Percentiles rank a stretch among this genome's conserved stretches.
These are phyloP conservation scores for Lactarius quietus DNA, from an alignment of 768 basidiomycete genomes.

Conservation along the genomic window DNA sequence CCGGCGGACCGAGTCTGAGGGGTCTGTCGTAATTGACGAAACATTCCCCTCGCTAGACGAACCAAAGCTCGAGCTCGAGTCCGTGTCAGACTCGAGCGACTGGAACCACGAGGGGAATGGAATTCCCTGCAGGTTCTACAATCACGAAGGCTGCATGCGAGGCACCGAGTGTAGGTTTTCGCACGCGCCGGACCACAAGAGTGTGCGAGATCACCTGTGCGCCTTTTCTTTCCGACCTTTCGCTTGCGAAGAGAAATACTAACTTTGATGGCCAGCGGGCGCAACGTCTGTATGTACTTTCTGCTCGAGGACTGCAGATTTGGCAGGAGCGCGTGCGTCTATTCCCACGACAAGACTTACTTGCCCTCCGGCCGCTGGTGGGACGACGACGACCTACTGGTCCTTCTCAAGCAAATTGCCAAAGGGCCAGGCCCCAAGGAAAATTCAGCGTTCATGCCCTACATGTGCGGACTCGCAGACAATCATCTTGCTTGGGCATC, in stretches of 20 bases:
- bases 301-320: constrained; percentile 42
- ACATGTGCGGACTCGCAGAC: constrained; percentile 1
- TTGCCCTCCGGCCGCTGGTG: constrained; percentile 49
- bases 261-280: constrained; percentile 38
- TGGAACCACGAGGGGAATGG: constrained; percentile 50
- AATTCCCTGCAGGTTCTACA: constrained; percentile 54
- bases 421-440: not conserved
- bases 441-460: constrained; percentile 4
- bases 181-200: constrained; percentile 54
- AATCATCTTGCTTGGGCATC: constrained; percentile 11
- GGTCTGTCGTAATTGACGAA: constrained; percentile 18
- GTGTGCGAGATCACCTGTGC: constrained; percentile 52
- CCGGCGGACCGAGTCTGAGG: constrained; percentile 4
- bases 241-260: not conserved
- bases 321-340: constrained; percentile 40
- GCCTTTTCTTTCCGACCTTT: constrained; percentile 26
- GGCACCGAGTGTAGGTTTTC: constrained; percentile 44
- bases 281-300: constrained; percentile 47
- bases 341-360: constrained; percentile 45
- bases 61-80: constrained; percentile 37
- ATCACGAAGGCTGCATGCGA: constrained; percentile 47
- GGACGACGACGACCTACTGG: constrained; percentile 24
- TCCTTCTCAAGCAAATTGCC: not conserved
- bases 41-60: constrained; percentile 30
- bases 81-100: constrained; percentile 53